Percentiles rank a stretch among this genome's conserved stretches.
These are phyloP conservation scores for Adansonia rubrostipa DNA, from an alignment of 441 rosid species.

Conservation along the genomic window DNA sequence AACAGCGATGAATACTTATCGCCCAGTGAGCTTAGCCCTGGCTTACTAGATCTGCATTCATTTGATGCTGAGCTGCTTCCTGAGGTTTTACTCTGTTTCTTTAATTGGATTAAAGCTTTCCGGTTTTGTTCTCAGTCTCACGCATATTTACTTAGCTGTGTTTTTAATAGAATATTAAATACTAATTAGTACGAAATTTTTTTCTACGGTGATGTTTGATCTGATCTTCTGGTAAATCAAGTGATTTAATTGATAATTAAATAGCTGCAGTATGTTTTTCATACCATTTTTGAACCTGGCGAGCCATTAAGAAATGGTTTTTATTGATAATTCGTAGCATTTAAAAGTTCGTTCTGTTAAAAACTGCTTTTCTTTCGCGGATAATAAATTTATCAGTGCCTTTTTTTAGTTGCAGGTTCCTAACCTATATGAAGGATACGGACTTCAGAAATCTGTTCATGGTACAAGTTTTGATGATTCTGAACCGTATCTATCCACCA, in stretches of 20 bases:
- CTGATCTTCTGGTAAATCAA: not conserved
- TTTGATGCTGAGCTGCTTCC: slow-evolving; percentile 6
- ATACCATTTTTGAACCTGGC: not conserved
- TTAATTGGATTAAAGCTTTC: too few relatives aligned
- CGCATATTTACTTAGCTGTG: too few relatives aligned
- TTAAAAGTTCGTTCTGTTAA: not conserved
- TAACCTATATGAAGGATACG: slow-evolving; percentile 35
- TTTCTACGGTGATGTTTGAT: not conserved
- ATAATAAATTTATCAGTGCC: not conserved
- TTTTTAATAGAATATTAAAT: not conserved
- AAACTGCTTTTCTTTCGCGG: not conserved
- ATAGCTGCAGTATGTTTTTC: slow-evolving; percentile 11
- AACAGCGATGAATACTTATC: not conserved
- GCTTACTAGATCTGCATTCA: slow-evolving; percentile 1
- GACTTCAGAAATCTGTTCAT: slow-evolving; percentile 30
- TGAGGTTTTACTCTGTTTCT: not conserved
- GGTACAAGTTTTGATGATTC: slow-evolving; percentile 52
- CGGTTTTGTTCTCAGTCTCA: too few relatives aligned
- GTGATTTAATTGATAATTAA: not conserved
- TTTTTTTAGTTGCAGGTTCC: slow-evolving; percentile 39
- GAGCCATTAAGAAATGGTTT: not conserved
- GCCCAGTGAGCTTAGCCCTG: not conserved
- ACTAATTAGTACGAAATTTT: not conserved
- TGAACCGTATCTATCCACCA: slow-evolving; percentile 42
- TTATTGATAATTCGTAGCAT: not conserved